Conservation (phyloP, 176 grass and related monocot genomes). For the Zoysia pacifica region DNA sequence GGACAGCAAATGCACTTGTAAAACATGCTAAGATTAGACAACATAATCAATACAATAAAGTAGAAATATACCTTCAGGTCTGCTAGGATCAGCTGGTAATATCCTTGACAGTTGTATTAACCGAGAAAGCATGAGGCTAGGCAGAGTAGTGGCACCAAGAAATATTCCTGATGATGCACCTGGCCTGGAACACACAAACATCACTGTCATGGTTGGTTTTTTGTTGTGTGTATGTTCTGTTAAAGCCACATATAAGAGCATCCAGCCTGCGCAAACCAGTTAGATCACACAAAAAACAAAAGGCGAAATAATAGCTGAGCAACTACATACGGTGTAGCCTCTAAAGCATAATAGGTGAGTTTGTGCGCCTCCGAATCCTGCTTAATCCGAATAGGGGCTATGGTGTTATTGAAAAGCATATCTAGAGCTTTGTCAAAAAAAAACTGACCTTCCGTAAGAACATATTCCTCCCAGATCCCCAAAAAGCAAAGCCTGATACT, state of each 20-base stretch:
- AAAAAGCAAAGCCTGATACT: neutral
- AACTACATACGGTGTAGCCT: neutral
- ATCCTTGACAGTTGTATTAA: constrained; percentile 77
- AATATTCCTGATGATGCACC: constrained; percentile 94
- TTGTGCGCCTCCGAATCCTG: neutral
- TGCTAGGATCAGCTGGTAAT: constrained; percentile 49
- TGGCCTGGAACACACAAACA: constrained; percentile 55
- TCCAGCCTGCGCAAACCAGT: neutral
- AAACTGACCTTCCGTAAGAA: neutral
- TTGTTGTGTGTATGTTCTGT: neutral
- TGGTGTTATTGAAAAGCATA: neutral
- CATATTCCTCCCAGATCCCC: neutral
- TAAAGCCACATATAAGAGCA: constrained; percentile 1
- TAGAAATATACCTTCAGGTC: constrained; percentile 47
- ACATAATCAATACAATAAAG: neutral
- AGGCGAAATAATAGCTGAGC: neutral
- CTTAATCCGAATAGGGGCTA: neutral
- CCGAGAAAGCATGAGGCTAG: constrained; percentile 84
- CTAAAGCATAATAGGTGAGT: neutral
- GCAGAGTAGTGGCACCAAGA: constrained; percentile 82
- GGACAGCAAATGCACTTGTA: neutral
- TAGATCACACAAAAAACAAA: neutral
- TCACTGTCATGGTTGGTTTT: constrained; percentile 3
- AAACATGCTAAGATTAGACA: neutral
- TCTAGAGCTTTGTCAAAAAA: no score